A percentile compares a stretch with the other conserved stretches of the same genome.
phyloP scores from a whole-genome alignment of 331 rosid species.

The Arachis monticola region DNA sequence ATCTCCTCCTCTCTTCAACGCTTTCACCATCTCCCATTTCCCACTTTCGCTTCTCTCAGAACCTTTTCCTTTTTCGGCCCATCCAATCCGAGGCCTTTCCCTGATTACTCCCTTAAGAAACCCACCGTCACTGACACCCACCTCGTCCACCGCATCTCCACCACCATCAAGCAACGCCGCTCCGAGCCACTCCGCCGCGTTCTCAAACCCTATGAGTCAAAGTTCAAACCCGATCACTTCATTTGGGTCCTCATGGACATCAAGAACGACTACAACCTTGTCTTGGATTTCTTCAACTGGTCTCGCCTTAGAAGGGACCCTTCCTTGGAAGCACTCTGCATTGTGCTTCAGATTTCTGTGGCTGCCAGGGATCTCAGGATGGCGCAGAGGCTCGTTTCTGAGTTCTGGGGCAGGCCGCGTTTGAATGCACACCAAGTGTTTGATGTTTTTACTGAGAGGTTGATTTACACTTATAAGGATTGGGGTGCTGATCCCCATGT shows the following conservation, averaged over 20 bases:
- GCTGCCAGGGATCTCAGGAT: constrained; percentile 67
- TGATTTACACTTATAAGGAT: constrained; percentile 86
- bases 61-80: constrained; percentile 38
- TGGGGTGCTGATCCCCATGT: constrained; percentile 85
- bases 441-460: constrained; percentile 55
- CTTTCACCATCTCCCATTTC: constrained; percentile 30
- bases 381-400: constrained; percentile 63
- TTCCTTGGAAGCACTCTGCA: constrained; percentile 74
- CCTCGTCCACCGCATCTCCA: constrained; percentile 63
- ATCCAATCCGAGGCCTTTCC: constrained; percentile 70
- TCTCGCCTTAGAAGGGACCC: constrained; percentile 62
- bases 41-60: constrained; percentile 27
- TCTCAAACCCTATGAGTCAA: constrained; percentile 71
- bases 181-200: constrained; percentile 62
- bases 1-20: constrained; percentile 40
- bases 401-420: constrained; percentile 70
- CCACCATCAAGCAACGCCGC: constrained; percentile 68
- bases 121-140: constrained; percentile 68
- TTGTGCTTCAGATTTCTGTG: constrained; percentile 69
- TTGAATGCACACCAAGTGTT: constrained; percentile 47
- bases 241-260: constrained; percentile 82
- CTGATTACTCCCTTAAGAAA: constrained; percentile 82
- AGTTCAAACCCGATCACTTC: constrained; percentile 62
- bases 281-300: constrained; percentile 78
- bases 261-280: constrained; percentile 67